Conservation (phyloP, 1,284 basidiomycete genomes). For the Fomes fomentarius region DNA sequence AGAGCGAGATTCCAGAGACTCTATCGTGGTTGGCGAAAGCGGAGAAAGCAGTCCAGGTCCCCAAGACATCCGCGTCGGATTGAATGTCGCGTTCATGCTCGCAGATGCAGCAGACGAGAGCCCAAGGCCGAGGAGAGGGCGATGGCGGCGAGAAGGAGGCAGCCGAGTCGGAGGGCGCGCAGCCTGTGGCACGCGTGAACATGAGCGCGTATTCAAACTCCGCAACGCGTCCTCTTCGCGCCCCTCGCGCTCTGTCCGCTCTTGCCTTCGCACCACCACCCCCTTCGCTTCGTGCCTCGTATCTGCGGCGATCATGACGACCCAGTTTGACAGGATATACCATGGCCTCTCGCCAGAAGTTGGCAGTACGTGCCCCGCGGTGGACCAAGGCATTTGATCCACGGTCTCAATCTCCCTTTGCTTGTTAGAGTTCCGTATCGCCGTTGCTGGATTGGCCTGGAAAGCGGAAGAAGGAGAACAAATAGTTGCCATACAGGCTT, state of each 20-base stretch:
- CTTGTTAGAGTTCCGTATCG: constrained; percentile 82
- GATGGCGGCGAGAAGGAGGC: constrained; percentile 10
- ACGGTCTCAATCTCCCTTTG: constrained; percentile 11
- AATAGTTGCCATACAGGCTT: constrained; percentile 68
- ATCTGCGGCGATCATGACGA: constrained; percentile 44
- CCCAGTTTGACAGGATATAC: constrained; percentile 85
- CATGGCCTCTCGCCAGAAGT: constrained; percentile 73
- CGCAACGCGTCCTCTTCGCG: constrained; percentile 35
- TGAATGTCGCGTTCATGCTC: constrained; percentile 14
- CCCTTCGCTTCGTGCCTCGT: constrained; percentile 12
- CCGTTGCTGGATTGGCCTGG: constrained; percentile 91
- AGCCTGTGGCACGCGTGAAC: constrained; percentile 19
- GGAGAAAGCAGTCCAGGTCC: constrained; percentile 19
- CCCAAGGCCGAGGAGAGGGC: constrained; percentile 3
- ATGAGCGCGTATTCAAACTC: constrained; percentile 34
- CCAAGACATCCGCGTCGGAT: constrained; percentile 20
- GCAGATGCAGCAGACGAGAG: background rate
- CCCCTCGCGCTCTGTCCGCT: constrained; percentile 5
- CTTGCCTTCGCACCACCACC: constrained; percentile 23
- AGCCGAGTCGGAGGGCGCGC: constrained; percentile 11
- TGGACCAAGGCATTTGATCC: background rate
- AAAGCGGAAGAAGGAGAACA: constrained; percentile 72
- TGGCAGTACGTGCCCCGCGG: constrained; percentile 63
- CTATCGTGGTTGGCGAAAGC: constrained; percentile 39
- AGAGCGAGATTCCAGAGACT: constrained; percentile 64